Evolutionary conservation across 805 yeast genomes (phyloP).

Genomic region (Vanderwaltozyma tropicalis): DNA sequence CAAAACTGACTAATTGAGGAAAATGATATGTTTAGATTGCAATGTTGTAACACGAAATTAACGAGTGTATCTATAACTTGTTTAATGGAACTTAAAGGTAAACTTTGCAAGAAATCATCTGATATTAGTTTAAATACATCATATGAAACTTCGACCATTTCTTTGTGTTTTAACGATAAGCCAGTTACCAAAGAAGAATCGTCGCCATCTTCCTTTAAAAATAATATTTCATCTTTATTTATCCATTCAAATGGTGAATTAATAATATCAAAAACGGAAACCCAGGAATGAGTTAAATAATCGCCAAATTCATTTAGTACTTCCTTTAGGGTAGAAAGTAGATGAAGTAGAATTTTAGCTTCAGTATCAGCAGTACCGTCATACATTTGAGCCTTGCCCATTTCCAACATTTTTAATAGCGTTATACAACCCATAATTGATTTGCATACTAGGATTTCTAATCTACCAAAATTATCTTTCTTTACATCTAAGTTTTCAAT

Average conservation of each 20-base stretch:
- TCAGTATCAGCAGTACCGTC: slow-evolving; percentile 40
- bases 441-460: slow-evolving; percentile 40
- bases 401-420: slow-evolving; percentile 29
- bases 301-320: slow-evolving; percentile 74
- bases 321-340: slow-evolving; percentile 53
- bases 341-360: slow-evolving; percentile 53
- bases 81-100: slow-evolving; percentile 58
- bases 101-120: slow-evolving; percentile 68
- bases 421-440: slow-evolving; percentile 39
- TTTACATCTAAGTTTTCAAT: slow-evolving; percentile 12
- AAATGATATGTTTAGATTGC: slow-evolving; percentile 78
- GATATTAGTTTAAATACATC: slow-evolving; percentile 74
- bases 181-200: slow-evolving; percentile 25
- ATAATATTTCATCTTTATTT: slow-evolving; percentile 12
- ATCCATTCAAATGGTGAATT: slow-evolving; percentile 46
- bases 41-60: slow-evolving; percentile 58
- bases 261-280: slow-evolving; percentile 49
- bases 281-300: slow-evolving; percentile 58
- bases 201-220: slow-evolving; percentile 20
- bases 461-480: slow-evolving; percentile 8
- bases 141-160: slow-evolving; percentile 55
- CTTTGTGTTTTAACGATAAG: slow-evolving; percentile 38
- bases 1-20: slow-evolving; percentile 88
- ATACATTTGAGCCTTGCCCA: slow-evolving; percentile 27
- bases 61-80: slow-evolving; percentile 61